Conservation (phyloP, 2,329 filamentous ascomycete genomes). For the Aspergillus phoenicis region DNA sequence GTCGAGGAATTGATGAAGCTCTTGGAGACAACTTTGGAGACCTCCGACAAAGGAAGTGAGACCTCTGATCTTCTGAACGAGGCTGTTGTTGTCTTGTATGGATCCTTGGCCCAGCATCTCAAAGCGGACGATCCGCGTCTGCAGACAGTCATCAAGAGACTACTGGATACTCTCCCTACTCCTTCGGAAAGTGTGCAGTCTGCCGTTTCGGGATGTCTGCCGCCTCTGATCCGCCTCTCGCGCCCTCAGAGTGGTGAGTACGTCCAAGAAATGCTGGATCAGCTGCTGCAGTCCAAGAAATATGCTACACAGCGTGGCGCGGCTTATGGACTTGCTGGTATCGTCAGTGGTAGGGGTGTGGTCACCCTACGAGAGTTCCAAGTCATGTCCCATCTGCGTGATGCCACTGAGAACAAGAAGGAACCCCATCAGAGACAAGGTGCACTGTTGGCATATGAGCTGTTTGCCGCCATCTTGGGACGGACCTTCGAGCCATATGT, state of each 20-base stretch:
- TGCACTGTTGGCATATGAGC: slow-evolving; percentile 84
- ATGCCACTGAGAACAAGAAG: slow-evolving; percentile 92
- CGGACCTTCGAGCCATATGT: slow-evolving; percentile 94
- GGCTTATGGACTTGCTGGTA: slow-evolving; percentile 89
- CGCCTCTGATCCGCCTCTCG: slow-evolving; percentile 82
- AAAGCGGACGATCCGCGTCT: slow-evolving; percentile 82
- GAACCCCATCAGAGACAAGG: slow-evolving; percentile 86
- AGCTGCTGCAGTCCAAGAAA: slow-evolving; percentile 81
- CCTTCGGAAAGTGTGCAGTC: slow-evolving; percentile 97
- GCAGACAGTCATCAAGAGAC: slow-evolving; percentile 80
- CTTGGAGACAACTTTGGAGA: slow-evolving; percentile 85
- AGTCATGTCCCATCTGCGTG: slow-evolving; percentile 77
- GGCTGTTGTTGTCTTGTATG: slow-evolving; percentile 96
- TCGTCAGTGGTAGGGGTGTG: slow-evolving; percentile 86
- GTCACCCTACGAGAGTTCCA: slow-evolving; percentile 79
- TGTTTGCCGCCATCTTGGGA: slow-evolving; percentile 82
- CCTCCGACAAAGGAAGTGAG: slow-evolving; percentile 77
- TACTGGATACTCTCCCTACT: slow-evolving; percentile 85
- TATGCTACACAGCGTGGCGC: slow-evolving; percentile 92
- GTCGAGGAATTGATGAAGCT: slow-evolving; percentile 90
- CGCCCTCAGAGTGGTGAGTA: slow-evolving; percentile 77
- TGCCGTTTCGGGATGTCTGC: slow-evolving; percentile 90
- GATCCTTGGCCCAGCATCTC: slow-evolving; percentile 86
- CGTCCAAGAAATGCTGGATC: slow-evolving; percentile 76
- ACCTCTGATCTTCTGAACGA: slow-evolving; percentile 90